Evolutionary conservation across 1,284 basidiomycete species (phyloP).

Genomic region (Cryptococcus sp.): DNA sequence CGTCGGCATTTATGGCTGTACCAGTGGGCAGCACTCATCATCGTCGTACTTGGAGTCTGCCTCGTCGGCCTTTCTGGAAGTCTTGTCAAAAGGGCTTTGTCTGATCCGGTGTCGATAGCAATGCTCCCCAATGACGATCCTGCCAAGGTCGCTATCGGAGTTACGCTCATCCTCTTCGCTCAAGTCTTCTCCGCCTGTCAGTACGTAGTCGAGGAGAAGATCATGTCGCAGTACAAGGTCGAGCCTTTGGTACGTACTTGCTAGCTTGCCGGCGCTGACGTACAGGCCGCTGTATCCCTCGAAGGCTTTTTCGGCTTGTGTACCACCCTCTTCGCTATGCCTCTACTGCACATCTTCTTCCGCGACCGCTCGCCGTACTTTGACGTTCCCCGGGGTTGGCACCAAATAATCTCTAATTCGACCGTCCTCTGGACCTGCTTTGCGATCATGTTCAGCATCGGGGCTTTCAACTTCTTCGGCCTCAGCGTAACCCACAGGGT

Average conservation of each 20-base stretch:
- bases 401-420: slow-evolving; percentile 80
- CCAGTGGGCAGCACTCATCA: slow-evolving; percentile 82
- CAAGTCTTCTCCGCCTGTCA: slow-evolving; percentile 67
- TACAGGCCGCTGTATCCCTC: slow-evolving; percentile 77
- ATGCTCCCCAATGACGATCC: slow-evolving; percentile 52
- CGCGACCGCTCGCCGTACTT: slow-evolving; percentile 76
- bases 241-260: slow-evolving; percentile 65
- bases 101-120: slow-evolving; percentile 13
- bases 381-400: slow-evolving; percentile 85
- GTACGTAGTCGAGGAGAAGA: slow-evolving; percentile 80
- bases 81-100: slow-evolving; percentile 69
- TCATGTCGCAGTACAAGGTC: slow-evolving; percentile 83
- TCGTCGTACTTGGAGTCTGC: slow-evolving; percentile 86
- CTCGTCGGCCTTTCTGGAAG: slow-evolving; percentile 91
- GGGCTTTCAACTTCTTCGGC: slow-evolving; percentile 96
- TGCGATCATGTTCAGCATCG: slow-evolving; percentile 77
- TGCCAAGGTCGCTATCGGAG: slow-evolving; percentile 58
- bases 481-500: slow-evolving; percentile 87
- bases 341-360: slow-evolving; percentile 57
- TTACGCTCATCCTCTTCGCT: slow-evolving; percentile 92
- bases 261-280: not conserved
- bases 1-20: slow-evolving; percentile 58
- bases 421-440: slow-evolving; percentile 74
- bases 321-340: slow-evolving; percentile 57
- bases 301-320: slow-evolving; percentile 90